Percentiles rank a stretch among this genome's conserved stretches.
Conservation (phyloP, 2,329 filamentous ascomycete genomes). For the Ambrosiella beaveri region DNA sequence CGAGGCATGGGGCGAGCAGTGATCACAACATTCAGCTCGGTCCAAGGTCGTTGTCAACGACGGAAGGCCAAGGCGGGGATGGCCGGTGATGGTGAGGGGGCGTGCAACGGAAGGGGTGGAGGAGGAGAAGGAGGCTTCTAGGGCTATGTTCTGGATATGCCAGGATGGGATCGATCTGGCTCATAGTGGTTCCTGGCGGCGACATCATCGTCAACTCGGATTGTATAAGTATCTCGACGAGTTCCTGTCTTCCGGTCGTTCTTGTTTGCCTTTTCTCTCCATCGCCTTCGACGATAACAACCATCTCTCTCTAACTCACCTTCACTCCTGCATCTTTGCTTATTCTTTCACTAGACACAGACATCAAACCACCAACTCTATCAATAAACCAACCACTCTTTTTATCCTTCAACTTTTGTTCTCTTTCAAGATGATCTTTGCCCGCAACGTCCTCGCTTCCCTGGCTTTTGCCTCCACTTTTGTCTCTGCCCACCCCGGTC, state of each 20-base stretch:
- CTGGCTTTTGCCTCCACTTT: constrained; percentile 12
- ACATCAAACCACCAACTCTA: background rate
- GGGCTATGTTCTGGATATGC: background rate
- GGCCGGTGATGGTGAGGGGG: too few relatives aligned
- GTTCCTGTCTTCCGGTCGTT: background rate
- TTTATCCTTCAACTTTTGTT: background rate
- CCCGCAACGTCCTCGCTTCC: constrained; percentile 9
- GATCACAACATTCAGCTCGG: too few relatives aligned
- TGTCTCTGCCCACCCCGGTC: constrained; percentile 29
- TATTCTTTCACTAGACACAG: background rate
- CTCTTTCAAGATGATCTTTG: constrained; percentile 6
- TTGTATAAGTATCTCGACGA: constrained; percentile 8
- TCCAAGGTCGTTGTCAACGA: too few relatives aligned
- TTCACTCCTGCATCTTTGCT: background rate
- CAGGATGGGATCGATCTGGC: background rate
- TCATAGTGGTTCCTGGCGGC: background rate
- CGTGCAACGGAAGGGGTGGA: too few relatives aligned
- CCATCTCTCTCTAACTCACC: background rate
- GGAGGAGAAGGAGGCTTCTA: too few relatives aligned
- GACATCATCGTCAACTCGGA: background rate
- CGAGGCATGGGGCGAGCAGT: too few relatives aligned
- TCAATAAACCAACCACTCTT: background rate
- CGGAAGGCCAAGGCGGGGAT: too few relatives aligned
- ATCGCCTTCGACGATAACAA: background rate
- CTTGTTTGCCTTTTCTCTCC: background rate